phyloP scores from a whole-genome alignment of 495 filamentous ascomycete genomes.

The Hypoxylon cercidicola region DNA sequence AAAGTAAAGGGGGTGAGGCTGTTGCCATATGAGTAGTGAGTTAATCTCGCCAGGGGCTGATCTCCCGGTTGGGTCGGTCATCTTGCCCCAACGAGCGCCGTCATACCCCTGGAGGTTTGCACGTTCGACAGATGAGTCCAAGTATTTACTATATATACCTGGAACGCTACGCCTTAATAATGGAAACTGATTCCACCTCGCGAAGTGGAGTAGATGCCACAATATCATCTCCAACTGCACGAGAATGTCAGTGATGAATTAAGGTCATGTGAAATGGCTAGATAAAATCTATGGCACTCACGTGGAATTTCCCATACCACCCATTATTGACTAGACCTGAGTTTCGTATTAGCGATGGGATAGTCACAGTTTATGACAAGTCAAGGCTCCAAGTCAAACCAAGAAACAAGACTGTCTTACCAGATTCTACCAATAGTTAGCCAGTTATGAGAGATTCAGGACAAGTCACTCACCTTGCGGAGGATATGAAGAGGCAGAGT shows the following conservation, averaged over 20 bases:
- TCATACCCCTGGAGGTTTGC: constrained; percentile 61
- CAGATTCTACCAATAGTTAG: constrained; percentile 41
- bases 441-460: neutral
- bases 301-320: constrained; percentile 65
- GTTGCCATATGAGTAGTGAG: constrained; percentile 65
- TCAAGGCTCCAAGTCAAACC: constrained; percentile 38
- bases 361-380: constrained; percentile 36
- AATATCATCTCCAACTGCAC: constrained; percentile 61
- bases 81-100: constrained; percentile 67
- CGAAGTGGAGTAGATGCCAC: constrained; percentile 65
- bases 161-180: constrained; percentile 58
- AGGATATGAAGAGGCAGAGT: constrained; percentile 52
- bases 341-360: constrained; percentile 20
- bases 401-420: constrained; percentile 41
- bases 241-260: neutral
- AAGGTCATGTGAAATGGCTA: neutral
- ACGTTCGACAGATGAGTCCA: constrained; percentile 57
- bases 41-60: constrained; percentile 68
- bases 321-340: constrained; percentile 65
- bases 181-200: constrained; percentile 61
- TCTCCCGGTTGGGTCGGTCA: constrained; percentile 66
- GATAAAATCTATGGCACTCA: constrained; percentile 20
- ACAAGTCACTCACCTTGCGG: constrained; percentile 44
- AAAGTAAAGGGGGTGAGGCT: constrained; percentile 64
- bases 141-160: constrained; percentile 58